Percentiles rank a stretch among this genome's conserved stretches.
These are phyloP conservation scores for Eucalyptus lansdowneana DNA, from an alignment of 345 rosid genomes.

Conservation along the genomic window DNA sequence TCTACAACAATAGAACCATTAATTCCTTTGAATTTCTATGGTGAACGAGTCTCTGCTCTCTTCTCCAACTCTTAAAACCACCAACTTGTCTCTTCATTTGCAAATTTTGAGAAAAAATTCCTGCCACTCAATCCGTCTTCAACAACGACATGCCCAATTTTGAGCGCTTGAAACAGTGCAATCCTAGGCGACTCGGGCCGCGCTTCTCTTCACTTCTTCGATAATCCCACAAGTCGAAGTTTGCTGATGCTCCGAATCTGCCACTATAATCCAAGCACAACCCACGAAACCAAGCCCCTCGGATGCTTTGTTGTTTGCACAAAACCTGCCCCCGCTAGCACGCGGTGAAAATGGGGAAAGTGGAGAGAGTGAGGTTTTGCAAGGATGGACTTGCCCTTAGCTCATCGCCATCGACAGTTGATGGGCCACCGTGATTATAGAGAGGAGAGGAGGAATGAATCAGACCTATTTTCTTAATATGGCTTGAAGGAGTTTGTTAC, in stretches of 20 bases:
- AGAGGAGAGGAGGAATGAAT: not conserved
- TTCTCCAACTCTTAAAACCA: not conserved
- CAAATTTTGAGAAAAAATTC: not conserved
- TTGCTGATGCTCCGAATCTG: not conserved
- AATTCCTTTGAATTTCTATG: too few species aligned
- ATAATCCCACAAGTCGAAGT: too few species aligned
- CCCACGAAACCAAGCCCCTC: not conserved
- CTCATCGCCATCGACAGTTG: not conserved
- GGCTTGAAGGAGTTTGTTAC: not conserved
- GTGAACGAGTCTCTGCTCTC: too few species aligned
- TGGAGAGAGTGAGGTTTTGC: not conserved
- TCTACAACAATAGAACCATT: too few species aligned
- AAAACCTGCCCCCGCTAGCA: too few species aligned
- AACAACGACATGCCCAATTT: not conserved
- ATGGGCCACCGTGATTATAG: not conserved
- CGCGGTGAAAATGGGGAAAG: not conserved
- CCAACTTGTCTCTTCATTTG: not conserved
- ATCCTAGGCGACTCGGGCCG: too few species aligned
- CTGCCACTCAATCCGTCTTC: not conserved
- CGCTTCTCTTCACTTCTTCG: too few species aligned
- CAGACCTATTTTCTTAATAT: not conserved
- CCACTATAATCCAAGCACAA: not conserved
- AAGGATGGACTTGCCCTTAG: not conserved
- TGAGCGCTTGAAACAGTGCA: not conserved
- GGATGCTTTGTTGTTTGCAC: not conserved